Percentiles rank a stretch among this genome's conserved stretches.
These are phyloP conservation scores for Grifola frondosa DNA, from an alignment of 1,284 basidiomycete species.

Conservation along the genomic window DNA sequence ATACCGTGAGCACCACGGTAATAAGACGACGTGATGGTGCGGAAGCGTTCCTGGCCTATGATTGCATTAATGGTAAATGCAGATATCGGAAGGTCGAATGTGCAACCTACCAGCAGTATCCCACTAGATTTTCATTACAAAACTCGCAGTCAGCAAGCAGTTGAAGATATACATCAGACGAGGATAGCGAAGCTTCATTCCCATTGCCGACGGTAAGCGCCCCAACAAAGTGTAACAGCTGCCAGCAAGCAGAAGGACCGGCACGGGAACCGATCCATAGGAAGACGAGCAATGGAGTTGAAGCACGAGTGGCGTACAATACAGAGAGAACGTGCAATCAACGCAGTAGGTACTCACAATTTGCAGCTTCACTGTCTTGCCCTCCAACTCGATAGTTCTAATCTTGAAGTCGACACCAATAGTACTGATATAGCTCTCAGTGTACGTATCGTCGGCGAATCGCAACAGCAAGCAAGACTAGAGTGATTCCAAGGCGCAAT, in stretches of 20 bases:
- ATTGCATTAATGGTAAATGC: neutral
- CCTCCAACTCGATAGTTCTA: conserved; percentile 98
- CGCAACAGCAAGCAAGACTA: conserved; percentile 97
- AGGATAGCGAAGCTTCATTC: too few relatives aligned
- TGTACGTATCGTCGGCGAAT: conserved; percentile 99
- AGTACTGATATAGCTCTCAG: conserved; percentile 97
- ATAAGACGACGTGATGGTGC: conserved; percentile 98
- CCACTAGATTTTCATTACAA: conserved; percentile 59
- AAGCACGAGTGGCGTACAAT: too few relatives aligned
- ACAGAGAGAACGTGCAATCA: neutral
- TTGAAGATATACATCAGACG: too few relatives aligned
- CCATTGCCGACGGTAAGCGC: too few relatives aligned
- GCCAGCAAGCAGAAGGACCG: too few relatives aligned
- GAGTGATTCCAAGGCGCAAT: too few relatives aligned
- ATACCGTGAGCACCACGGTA: conserved; percentile 97
- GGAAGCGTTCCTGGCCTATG: conserved; percentile 91
- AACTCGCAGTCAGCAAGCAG: too few relatives aligned
- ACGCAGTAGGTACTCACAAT: conserved; percentile 73
- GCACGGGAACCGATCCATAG: too few relatives aligned
- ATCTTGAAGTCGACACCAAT: conserved; percentile 99
- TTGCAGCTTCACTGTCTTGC: conserved; percentile 99
- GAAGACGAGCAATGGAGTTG: neutral
- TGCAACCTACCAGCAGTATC: conserved; percentile 85
- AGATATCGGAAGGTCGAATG: too few relatives aligned
- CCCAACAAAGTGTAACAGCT: too few relatives aligned